Evolutionary conservation across 2,329 filamentous ascomycete species (phyloP), one percentile per base, ranked within the genome.

Genomic region (Chaetomium olivaceum): DNA sequence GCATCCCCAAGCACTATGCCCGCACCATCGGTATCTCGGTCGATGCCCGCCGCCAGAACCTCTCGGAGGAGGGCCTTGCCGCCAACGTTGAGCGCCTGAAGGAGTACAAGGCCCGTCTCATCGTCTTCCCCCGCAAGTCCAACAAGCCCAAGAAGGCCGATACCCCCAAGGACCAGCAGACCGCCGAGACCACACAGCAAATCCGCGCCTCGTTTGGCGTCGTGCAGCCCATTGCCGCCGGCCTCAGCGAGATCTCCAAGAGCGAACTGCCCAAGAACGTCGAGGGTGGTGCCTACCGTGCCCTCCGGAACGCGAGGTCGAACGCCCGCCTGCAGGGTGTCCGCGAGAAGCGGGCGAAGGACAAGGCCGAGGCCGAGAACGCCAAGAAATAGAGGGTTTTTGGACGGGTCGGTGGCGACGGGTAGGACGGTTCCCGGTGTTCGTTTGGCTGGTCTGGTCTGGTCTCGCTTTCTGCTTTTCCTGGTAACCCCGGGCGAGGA

Each of bases 81-180:
- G 87, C 87, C 87, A 99, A 99, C 85, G 94, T 99, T 76, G 91
- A 91, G 82, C 95, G 95, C 79, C 92, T 99, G 80, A 93, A 97
- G 89, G 92, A 92, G 80, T 99, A 97, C 93, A 91, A 91, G 86
- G 88, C 90, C 79, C 92, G 93, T 79, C 86, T 99, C 78, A 97
- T 99, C 81, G 88, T 99, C 80, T 97, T 99, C 88, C 95, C 95
- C 80, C 92, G 93, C 87, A 93, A 92, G 84, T 88, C 88, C 80
- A 93, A 93, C 84, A 89, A 95, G 84, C 88, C 90, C 84, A 97
- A 97, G 92, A 90, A 91, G 80, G 91, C 91, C 81, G 92, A 97
- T 83, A 90, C 89, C 72, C 85, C 90, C 81, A 91, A 72, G 70
- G 73, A 72, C 68, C 66, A 74, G 69, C 73, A 91, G 80, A 91